Conservation (phyloP, 257 asterid genomes). For the Scutellaria baicalensis region DNA sequence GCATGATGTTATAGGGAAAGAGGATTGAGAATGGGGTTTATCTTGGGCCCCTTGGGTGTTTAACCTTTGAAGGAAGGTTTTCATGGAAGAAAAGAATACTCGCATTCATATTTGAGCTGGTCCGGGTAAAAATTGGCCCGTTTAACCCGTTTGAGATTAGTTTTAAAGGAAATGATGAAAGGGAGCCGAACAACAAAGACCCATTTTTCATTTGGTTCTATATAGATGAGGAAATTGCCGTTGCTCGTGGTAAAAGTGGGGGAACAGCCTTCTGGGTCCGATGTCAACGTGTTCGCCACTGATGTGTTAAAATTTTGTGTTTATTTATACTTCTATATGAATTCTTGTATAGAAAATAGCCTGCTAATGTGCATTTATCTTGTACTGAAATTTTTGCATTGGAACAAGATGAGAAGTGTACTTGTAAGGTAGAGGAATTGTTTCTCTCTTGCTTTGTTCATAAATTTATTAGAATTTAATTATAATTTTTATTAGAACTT, state of each 20-base stretch:
- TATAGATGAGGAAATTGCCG: conserved; percentile 89
- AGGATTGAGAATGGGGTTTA: conserved; percentile 95
- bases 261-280: conserved; percentile 98
- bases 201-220: conserved; percentile 90
- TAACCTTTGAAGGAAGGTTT: conserved; percentile 78
- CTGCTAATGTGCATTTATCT: not conserved
- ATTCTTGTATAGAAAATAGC: conserved; percentile 2
- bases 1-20: conserved; percentile 44
- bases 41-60: conserved; percentile 65
- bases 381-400: not conserved
- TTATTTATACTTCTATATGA: not conserved
- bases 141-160: conserved; percentile 58
- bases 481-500: too few species aligned
- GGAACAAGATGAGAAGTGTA: too few species aligned
- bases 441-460: too few species aligned
- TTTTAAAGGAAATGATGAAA: conserved; percentile 61
- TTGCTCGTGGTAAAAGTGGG: conserved; percentile 91
- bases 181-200: conserved; percentile 70
- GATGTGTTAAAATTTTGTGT: not conserved
- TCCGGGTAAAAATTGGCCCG: conserved; percentile 75
- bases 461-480: too few species aligned
- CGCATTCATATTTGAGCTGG: conserved; percentile 64
- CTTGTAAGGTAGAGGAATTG: too few species aligned
- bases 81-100: conserved; percentile 84
- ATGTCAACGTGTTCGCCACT: conserved; percentile 30